Conservation (phyloP, 345 rosid species). For the Tarenaya hassleriana region DNA sequence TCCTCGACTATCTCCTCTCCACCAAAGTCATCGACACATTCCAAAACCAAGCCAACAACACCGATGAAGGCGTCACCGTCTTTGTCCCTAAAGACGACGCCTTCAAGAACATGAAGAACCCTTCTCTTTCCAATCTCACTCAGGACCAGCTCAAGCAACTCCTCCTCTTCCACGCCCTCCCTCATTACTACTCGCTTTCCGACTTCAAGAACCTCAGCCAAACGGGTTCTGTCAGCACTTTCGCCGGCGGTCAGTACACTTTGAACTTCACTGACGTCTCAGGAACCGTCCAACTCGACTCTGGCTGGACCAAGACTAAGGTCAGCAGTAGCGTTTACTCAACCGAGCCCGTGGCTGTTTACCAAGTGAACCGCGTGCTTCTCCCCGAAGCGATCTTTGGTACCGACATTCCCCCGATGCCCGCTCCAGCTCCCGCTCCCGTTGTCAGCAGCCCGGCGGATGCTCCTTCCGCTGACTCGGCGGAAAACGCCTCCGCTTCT, state of each 20-base stretch:
- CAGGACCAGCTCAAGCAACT: constrained; percentile 66
- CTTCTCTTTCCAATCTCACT: constrained; percentile 64
- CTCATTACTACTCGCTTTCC: constrained; percentile 59
- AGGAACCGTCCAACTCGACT: constrained; percentile 54
- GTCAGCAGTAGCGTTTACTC: constrained; percentile 73
- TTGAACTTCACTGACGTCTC: constrained; percentile 62
- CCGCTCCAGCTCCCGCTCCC: constrained; percentile 89
- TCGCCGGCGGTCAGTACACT: constrained; percentile 59
- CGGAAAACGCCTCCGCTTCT: constrained; percentile 13
- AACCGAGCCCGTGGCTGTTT: constrained; percentile 73
- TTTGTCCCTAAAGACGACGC: constrained; percentile 84
- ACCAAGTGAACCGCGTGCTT: constrained; percentile 71
- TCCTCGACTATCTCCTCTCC: constrained; percentile 60
- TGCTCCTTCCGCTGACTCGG: constrained; percentile 42
- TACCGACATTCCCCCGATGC: constrained; percentile 75
- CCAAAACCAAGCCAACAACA: constrained; percentile 88
- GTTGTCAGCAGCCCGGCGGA: constrained; percentile 56
- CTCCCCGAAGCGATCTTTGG: constrained; percentile 88
- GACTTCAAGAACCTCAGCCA: constrained; percentile 83
- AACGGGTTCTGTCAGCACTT: constrained; percentile 49
- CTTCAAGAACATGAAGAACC: constrained; percentile 59
- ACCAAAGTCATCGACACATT: constrained; percentile 76
- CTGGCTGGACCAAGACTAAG: constrained; percentile 76
- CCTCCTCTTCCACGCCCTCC: constrained; percentile 75
- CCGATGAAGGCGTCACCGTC: constrained; percentile 76